Percentiles rank a stretch among this genome's conserved stretches.
Conservation (phyloP, 805 yeast genomes). For the Candida tibetensis region DNA sequence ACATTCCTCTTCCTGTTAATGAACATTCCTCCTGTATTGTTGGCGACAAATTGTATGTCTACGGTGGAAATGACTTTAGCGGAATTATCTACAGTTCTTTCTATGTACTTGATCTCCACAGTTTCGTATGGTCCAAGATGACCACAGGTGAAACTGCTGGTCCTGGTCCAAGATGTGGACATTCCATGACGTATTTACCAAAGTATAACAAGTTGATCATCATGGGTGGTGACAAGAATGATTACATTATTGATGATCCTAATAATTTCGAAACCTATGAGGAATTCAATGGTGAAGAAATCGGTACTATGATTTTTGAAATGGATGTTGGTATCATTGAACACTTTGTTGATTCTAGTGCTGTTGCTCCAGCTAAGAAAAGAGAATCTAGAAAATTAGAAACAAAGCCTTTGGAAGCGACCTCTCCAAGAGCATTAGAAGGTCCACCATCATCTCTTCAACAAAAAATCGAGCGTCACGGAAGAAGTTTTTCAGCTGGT, state of each 20-base stretch:
- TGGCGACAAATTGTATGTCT: constrained; percentile 73
- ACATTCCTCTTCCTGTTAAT: constrained; percentile 80
- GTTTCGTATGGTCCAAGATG: constrained; percentile 70
- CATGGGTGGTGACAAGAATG: constrained; percentile 90
- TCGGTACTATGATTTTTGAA: constrained; percentile 60
- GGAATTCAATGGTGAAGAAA: constrained; percentile 45
- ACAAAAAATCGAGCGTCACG: constrained; percentile 24
- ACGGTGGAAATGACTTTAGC: constrained; percentile 82
- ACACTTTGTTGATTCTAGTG: constrained; percentile 14
- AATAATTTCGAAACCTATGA: constrained; percentile 52
- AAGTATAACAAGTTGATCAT: constrained; percentile 67
- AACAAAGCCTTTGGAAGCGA: background rate
- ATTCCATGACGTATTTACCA: constrained; percentile 72
- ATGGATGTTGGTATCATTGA: constrained; percentile 53
- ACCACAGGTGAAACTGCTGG: constrained; percentile 37
- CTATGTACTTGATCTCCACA: constrained; percentile 71
- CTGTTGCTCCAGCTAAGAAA: constrained; percentile 17
- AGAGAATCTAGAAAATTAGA: background rate
- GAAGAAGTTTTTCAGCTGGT: constrained; percentile 37
- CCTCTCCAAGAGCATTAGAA: constrained; percentile 8
- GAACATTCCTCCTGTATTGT: constrained; percentile 86
- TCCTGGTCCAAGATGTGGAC: constrained; percentile 90
- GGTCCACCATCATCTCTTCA: constrained; percentile 9
- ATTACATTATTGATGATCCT: constrained; percentile 52
- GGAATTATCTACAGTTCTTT: constrained; percentile 68